Conservation (phyloP, 106 monocot genomes). For the Cymbidium sinense region DNA sequence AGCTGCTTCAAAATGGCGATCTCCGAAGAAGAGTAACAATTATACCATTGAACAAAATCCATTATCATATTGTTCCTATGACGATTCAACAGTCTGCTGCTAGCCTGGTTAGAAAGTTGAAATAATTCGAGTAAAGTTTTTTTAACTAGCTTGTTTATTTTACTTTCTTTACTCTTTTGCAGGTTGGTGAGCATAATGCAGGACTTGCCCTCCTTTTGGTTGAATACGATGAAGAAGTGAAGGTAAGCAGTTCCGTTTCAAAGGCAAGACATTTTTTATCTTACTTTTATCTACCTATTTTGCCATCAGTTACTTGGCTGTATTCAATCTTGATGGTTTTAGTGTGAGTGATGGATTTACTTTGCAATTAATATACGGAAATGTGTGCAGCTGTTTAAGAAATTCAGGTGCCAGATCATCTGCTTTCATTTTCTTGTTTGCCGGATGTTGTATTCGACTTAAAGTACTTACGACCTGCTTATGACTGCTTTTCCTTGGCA, state of each 20-base stretch:
- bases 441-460: not conserved
- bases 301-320: not conserved
- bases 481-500: not conserved
- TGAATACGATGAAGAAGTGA: conserved; percentile 74
- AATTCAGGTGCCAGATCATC: not conserved
- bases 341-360: not conserved
- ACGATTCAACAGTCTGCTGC: conserved; percentile 62
- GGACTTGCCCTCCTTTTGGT: conserved; percentile 70
- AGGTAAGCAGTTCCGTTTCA: conserved; percentile 29
- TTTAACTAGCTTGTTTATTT: not conserved
- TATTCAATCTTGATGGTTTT: not conserved
- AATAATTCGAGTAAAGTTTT: not conserved
- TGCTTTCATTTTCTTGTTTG: not conserved
- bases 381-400: not conserved
- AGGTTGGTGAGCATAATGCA: conserved; percentile 85
- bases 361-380: not conserved
- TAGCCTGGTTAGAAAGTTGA: conserved; percentile 40
- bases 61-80: conserved; percentile 41
- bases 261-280: not conserved
- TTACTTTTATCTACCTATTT: not conserved
- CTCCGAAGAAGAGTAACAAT: conserved; percentile 78
- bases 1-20: conserved; percentile 74
- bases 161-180: conserved; percentile 9
- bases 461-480: not conserved
- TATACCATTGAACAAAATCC: conserved; percentile 91